A percentile compares a stretch with the other conserved stretches of the same genome.
Conservation (phyloP, 2,329 filamentous ascomycete genomes). For the Pseudogymnoascus sp. region DNA sequence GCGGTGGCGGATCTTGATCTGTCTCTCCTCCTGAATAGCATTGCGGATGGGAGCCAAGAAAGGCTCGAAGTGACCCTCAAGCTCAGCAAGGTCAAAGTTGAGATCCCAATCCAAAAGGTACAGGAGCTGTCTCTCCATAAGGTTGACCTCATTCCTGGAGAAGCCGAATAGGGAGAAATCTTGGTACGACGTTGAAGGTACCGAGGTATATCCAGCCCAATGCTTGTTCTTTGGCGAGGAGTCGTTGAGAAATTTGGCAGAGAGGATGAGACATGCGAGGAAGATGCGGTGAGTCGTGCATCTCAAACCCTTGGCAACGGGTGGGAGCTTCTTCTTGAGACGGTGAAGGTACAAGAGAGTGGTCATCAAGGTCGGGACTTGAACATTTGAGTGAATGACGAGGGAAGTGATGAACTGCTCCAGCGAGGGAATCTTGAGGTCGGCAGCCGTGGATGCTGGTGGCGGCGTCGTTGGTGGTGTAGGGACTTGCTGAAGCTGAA, state of each 20-base stretch:
- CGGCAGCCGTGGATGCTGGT: conserved; percentile 38
- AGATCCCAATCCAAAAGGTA: conserved; percentile 94
- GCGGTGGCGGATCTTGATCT: conserved; percentile 18
- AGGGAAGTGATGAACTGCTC: conserved; percentile 89
- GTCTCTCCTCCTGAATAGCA: conserved; percentile 34
- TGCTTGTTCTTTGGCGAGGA: conserved; percentile 99
- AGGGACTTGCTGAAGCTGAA: conserved; percentile 28
- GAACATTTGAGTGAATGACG: conserved; percentile 87
- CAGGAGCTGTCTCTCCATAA: conserved; percentile 98
- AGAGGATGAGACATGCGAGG: conserved; percentile 73
- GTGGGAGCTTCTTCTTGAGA: conserved; percentile 75
- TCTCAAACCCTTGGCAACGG: conserved; percentile 89
- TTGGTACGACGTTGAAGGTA: conserved; percentile 52
- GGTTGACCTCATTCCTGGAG: conserved; percentile 89
- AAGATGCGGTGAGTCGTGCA: conserved; percentile 98
- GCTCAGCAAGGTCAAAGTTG: conserved; percentile 73
- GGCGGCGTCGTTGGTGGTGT: conserved; percentile 33
- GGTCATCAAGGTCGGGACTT: conserved; percentile 95
- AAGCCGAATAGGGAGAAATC: conserved; percentile 69
- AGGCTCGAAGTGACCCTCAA: conserved; percentile 77
- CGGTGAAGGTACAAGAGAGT: conserved; percentile 88
- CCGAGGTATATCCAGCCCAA: conserved; percentile 88
- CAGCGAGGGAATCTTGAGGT: conserved; percentile 63
- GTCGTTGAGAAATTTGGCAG: conserved; percentile 97
- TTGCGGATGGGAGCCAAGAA: conserved; percentile 81